These are phyloP conservation scores for Przewalskia tangutica DNA, from an alignment of 257 asterid species.

Conservation along the genomic window DNA sequence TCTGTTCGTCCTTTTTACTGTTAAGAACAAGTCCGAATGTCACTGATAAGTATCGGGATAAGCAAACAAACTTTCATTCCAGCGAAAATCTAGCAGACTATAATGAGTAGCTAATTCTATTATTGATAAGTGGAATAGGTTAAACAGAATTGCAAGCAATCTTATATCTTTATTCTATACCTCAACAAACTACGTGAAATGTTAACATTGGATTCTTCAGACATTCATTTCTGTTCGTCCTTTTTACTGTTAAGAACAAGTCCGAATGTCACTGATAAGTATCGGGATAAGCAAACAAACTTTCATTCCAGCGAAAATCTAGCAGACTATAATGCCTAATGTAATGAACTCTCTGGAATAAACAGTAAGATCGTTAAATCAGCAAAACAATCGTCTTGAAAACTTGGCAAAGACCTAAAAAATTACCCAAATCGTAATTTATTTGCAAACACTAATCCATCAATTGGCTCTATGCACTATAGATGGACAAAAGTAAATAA, in stretches of 20 bases:
- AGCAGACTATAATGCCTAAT: not conserved
- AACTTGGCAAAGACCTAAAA: not conserved
- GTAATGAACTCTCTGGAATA: not conserved
- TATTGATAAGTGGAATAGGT: too few relatives aligned
- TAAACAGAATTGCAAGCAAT: not conserved
- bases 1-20: not conserved
- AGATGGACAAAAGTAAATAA: not conserved
- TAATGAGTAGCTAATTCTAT: not conserved
- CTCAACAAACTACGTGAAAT: not conserved
- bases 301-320: not conserved
- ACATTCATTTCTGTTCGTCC: not conserved
- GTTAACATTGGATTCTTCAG: not conserved
- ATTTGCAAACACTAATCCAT: not conserved
- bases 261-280: too few relatives aligned
- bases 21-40: not conserved
- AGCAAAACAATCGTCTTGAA: not conserved
- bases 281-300: too few relatives aligned
- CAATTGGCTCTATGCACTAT: too few relatives aligned
- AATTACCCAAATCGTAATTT: not conserved
- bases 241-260: not conserved
- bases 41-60: too few relatives aligned
- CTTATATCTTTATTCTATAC: not conserved
- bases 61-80: not conserved
- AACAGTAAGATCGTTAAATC: not conserved
- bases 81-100: not conserved